Evolutionary conservation across 2,329 filamentous ascomycete species (phyloP).

Genomic region (Coleophoma cylindrospora): DNA sequence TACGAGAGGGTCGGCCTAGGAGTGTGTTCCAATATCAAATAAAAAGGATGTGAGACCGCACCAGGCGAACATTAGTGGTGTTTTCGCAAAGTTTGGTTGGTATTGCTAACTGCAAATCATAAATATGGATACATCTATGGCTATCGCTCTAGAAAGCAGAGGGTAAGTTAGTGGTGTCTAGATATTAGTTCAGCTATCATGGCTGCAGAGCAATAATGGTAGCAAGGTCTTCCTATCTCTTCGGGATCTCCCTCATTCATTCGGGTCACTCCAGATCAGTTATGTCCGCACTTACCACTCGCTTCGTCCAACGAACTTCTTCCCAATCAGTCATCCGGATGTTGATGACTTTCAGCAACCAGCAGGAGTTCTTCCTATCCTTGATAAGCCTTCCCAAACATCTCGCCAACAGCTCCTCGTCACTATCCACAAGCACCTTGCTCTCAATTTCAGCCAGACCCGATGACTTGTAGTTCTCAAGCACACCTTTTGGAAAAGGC

Average conservation of each 20-base stretch:
- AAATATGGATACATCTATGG: too few relatives aligned
- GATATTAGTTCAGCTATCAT: background rate
- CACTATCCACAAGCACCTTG: constrained; percentile 31
- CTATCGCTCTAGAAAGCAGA: too few relatives aligned
- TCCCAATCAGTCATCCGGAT: constrained; percentile 48
- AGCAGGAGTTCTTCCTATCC: constrained; percentile 31
- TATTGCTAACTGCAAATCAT: too few relatives aligned
- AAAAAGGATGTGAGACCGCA: too few relatives aligned
- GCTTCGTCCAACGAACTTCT: constrained; percentile 45
- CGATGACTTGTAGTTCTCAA: constrained; percentile 39
- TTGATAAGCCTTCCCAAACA: constrained; percentile 42
- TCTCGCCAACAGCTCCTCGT: constrained; percentile 34
- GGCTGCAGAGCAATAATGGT: background rate
- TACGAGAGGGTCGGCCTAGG: too few relatives aligned
- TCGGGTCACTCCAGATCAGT: constrained; percentile 4
- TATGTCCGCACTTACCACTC: constrained; percentile 29
- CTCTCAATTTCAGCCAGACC: constrained; percentile 41
- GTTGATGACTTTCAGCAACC: constrained; percentile 39
- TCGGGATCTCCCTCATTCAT: background rate
- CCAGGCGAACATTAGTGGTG: too few relatives aligned
- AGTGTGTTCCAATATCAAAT: too few relatives aligned
- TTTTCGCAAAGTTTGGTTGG: too few relatives aligned
- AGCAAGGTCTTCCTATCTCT: background rate
- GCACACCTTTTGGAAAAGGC: constrained; percentile 44
- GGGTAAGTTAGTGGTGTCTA: background rate